Conservation (phyloP, 1,284 basidiomycete genomes). For the Mycosarcoma maydis region DNA sequence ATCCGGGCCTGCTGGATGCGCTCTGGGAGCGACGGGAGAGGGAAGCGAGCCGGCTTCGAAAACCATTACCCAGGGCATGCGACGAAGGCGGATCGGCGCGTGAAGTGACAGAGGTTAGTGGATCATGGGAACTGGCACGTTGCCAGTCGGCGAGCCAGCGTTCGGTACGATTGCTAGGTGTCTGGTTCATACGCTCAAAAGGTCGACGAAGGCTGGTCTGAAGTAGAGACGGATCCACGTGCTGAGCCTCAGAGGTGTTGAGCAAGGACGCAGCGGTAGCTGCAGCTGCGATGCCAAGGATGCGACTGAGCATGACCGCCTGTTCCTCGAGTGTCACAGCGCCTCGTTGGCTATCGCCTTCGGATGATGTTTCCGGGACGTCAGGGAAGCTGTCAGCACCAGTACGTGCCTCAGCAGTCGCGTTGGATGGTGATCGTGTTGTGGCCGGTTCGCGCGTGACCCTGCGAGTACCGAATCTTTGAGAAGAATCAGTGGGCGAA, state of each 20-base stretch:
- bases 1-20: constrained; percentile 17
- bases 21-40: constrained; percentile 28
- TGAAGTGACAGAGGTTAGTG: background rate
- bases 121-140: constrained; percentile 3
- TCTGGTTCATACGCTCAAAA: constrained; percentile 33
- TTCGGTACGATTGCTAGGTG: constrained; percentile 15
- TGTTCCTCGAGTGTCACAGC: constrained; percentile 63
- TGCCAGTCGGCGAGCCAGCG: constrained; percentile 38
- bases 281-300: constrained; percentile 61
- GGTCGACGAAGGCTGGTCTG: constrained; percentile 45
- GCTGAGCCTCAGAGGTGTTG: constrained; percentile 35
- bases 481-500: background rate
- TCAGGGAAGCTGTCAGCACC: background rate
- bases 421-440: background rate
- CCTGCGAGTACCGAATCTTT: background rate
- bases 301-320: constrained; percentile 63
- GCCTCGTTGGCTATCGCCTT: constrained; percentile 37
- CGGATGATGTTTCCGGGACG: constrained; percentile 4
- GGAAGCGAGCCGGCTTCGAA: constrained; percentile 31
- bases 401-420: background rate
- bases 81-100: constrained; percentile 2
- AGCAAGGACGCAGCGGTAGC: constrained; percentile 64
- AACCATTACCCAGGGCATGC: constrained; percentile 22
- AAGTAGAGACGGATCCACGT: constrained; percentile 43
- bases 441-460: background rate